These are phyloP conservation scores for Sophora flavescens DNA, from an alignment of 306 rosid species.

Conservation along the genomic window DNA sequence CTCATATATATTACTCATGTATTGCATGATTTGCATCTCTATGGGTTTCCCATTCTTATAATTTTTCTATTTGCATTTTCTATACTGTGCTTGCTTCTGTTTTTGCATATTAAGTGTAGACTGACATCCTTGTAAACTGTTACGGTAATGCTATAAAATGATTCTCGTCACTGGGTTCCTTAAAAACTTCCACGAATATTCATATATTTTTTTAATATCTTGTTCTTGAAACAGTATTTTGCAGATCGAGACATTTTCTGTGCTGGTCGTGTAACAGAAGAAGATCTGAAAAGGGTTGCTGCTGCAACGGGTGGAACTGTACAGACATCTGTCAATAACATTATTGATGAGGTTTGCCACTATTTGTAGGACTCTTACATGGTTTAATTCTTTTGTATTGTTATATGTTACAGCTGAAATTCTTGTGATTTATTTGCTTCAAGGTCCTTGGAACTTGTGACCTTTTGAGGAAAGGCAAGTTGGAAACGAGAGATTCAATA, in stretches of 20 bases:
- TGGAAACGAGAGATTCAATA: slow-evolving; percentile 96
- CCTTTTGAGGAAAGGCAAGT: slow-evolving; percentile 95
- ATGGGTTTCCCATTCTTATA: background rate
- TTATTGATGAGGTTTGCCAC: slow-evolving; percentile 82
- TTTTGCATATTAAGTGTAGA: background rate
- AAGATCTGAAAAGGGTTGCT: slow-evolving; percentile 90
- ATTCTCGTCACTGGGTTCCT: background rate
- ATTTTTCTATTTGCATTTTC: background rate
- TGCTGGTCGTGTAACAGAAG: slow-evolving; percentile 99
- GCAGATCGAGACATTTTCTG: slow-evolving; percentile 98
- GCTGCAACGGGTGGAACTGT: slow-evolving; percentile 98
- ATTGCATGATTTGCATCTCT: background rate
- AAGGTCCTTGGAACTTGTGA: slow-evolving; percentile 98
- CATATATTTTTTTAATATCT: background rate
- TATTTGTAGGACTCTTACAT: slow-evolving; percentile 5
- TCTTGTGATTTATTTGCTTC: slow-evolving; percentile 41
- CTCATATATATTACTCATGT: background rate
- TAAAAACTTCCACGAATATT: background rate
- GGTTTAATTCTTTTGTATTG: slow-evolving; percentile 14
- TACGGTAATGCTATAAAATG: background rate
- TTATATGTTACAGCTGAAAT: slow-evolving; percentile 33
- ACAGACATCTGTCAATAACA: slow-evolving; percentile 94
- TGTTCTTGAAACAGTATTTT: slow-evolving; percentile 79
- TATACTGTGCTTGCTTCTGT: background rate
- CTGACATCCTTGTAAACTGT: slow-evolving; percentile 15